Evolutionary conservation across 1,139 yeast genomes (phyloP).

Genomic region (Kurtzmaniella quercitrusa): DNA sequence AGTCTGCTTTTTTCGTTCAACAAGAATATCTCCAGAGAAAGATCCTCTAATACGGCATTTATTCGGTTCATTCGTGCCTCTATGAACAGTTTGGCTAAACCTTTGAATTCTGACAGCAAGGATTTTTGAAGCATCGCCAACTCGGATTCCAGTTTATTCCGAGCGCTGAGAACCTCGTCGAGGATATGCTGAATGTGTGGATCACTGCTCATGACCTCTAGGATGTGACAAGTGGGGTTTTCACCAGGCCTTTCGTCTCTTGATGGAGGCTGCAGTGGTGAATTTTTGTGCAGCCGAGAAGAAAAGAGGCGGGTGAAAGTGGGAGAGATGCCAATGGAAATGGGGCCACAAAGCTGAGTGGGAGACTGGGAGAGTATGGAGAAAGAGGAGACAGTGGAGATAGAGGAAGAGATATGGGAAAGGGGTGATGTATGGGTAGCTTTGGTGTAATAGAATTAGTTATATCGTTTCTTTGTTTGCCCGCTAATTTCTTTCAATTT

Average conservation of each 20-base stretch:
- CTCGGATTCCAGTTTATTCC: conserved; percentile 24
- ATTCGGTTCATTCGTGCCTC: conserved; percentile 29
- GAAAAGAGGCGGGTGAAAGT: neutral
- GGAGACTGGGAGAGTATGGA: too few relatives aligned
- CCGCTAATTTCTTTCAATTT: too few relatives aligned
- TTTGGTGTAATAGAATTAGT: too few relatives aligned
- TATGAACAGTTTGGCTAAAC: conserved; percentile 26
- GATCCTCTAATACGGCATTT: conserved; percentile 22
- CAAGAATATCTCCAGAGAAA: conserved; percentile 24
- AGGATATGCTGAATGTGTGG: conserved; percentile 4
- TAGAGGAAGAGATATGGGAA: too few relatives aligned
- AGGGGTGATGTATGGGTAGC: too few relatives aligned
- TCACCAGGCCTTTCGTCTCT: neutral
- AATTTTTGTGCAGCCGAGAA: neutral
- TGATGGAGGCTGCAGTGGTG: neutral
- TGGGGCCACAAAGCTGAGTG: too few relatives aligned
- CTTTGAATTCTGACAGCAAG: conserved; percentile 28
- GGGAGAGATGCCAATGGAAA: neutral
- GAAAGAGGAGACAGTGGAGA: too few relatives aligned
- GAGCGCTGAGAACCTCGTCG: conserved; percentile 10
- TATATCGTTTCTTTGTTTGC: too few relatives aligned
- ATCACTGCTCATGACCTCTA: neutral
- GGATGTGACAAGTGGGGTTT: neutral
- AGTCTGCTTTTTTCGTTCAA: conserved; percentile 27
- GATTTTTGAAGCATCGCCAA: conserved; percentile 24